These are phyloP conservation scores for Moesziomyces parantarcticus DNA, from an alignment of 1,284 basidiomycete species.

Conservation along the genomic window DNA sequence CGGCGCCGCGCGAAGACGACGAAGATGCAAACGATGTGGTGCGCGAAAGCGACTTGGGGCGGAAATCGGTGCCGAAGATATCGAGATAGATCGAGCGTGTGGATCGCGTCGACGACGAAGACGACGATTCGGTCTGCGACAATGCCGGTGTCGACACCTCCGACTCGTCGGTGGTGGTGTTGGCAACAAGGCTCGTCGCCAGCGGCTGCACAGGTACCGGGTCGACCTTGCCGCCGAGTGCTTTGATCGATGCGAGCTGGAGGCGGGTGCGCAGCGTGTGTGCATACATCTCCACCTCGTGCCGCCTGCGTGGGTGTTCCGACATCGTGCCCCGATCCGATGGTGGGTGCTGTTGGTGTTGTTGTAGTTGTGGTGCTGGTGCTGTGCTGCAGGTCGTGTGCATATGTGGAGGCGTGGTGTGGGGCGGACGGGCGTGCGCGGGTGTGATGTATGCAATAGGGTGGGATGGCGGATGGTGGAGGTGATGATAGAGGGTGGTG, in stretches of 20 bases:
- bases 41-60: conserved; percentile 6
- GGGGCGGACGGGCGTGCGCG: not conserved
- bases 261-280: conserved; percentile 46
- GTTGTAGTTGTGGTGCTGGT: conserved; percentile 2
- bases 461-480: conserved; percentile 23
- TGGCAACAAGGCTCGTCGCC: conserved; percentile 20
- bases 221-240: conserved; percentile 6
- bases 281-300: conserved; percentile 45
- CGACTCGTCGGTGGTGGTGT: conserved; percentile 1
- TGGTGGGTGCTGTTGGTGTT: conserved; percentile 4
- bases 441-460: not conserved
- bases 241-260: conserved; percentile 46
- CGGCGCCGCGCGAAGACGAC: conserved; percentile 6
- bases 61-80: conserved; percentile 47
- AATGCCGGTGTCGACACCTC: conserved; percentile 19
- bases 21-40: conserved; percentile 26
- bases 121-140: conserved; percentile 36
- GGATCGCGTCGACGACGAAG: conserved; percentile 29
- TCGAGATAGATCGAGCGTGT: conserved; percentile 39
- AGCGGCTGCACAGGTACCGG: conserved; percentile 10
- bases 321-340: conserved; percentile 2
- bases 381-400: too few relatives aligned
- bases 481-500: conserved; percentile 34
- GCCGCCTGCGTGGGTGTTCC: conserved; percentile 10
- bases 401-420: not conserved